Evolutionary conservation across 306 rosid species (phyloP), one percentile per base, ranked within the genome.

Genomic region (Begonia peltatifolia): DNA sequence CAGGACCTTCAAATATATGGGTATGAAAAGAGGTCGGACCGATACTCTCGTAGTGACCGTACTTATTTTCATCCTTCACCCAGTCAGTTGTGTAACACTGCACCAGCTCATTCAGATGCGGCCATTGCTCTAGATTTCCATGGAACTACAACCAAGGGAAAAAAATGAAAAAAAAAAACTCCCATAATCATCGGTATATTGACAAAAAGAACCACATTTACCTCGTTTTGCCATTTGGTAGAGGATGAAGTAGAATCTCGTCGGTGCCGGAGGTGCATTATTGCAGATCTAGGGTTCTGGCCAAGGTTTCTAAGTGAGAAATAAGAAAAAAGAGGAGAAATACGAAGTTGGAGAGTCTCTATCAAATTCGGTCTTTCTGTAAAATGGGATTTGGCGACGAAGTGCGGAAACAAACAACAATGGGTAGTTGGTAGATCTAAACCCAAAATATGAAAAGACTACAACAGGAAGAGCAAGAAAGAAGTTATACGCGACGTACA

Each of bases 121-220:
- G 99, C 92, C 94, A 86, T 67, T 90, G 99, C 81, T 90, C 99
- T 80, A 90, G 72, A 75, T 90, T 90, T 75, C 86, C 95, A 16
- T 86, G 92, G 60, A 83, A 80, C 95, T 90, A 54, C 76, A 55
- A 35, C 58, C 63, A 56, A 13, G 6, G 18, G 46, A 30, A 10
- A 41, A 50, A 56, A 35, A 15, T 49, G 14, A 35, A 0, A 25
- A 44, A 17, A 56, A 12, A 14, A 17, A 14, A n/a, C 20, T n/a
- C 42, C 41, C 41, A 38, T 50, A 23, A 41, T 43, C 3, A 17
- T 12, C 5, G 35, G 50, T 16, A 49, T 12, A 30, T 14, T 9
- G 12, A 44, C 22, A 47, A 30, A 53, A 51, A 13, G 59, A 56
- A 42, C 61, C 14, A 59, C 64, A 64, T 59, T 15, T 67, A 78